Evolutionary conservation across 148 eudicot species (phyloP).

Genomic region (Selenicereus undatus): DNA sequence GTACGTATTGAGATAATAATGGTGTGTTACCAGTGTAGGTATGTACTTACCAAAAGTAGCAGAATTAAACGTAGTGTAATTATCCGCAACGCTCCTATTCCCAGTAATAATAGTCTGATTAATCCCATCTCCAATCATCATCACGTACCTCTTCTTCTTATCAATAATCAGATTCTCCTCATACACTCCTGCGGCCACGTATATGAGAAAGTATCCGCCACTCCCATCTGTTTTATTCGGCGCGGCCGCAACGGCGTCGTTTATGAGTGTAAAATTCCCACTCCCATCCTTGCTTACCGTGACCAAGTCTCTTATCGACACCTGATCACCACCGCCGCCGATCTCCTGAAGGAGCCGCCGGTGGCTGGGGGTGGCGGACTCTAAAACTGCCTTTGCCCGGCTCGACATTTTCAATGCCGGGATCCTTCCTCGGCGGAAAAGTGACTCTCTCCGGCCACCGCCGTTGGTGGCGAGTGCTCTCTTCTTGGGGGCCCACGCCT

Average conservation of each 20-base stretch:
- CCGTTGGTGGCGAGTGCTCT: conserved; percentile 20
- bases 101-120: conserved; percentile 82
- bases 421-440: conserved; percentile 30
- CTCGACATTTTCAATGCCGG: conserved; percentile 40
- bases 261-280: conserved; percentile 46
- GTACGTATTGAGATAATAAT: too few relatives aligned
- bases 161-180: conserved; percentile 57
- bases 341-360: conserved; percentile 29
- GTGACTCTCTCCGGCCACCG: not conserved
- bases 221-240: conserved; percentile 41
- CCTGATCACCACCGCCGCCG: conserved; percentile 26
- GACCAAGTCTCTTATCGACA: conserved; percentile 44
- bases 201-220: conserved; percentile 63
- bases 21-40: too few relatives aligned
- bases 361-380: conserved; percentile 6
- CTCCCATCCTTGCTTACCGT: conserved; percentile 54
- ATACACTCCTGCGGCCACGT: conserved; percentile 61
- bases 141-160: conserved; percentile 56
- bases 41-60: conserved; percentile 59
- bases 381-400: conserved; percentile 20
- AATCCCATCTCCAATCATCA: conserved; percentile 91
- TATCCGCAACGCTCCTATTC: conserved; percentile 52
- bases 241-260: conserved; percentile 56
- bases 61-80: conserved; percentile 73
- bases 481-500: conserved; percentile 54